These are phyloP conservation scores for Botrytis hyacinthi DNA, from an alignment of 2,329 filamentous ascomycete species.

Conservation along the genomic window DNA sequence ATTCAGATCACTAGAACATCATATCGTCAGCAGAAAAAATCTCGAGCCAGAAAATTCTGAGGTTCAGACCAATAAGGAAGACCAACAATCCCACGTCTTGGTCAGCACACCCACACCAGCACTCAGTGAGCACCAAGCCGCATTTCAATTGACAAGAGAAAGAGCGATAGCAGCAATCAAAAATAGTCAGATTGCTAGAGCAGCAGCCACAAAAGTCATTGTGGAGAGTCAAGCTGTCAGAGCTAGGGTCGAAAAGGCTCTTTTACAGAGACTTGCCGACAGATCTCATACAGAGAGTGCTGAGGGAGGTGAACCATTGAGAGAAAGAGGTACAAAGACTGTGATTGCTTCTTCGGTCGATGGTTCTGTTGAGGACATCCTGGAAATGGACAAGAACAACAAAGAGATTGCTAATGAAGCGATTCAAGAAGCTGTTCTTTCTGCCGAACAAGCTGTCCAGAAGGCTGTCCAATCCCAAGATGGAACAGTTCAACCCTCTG, in stretches of 20 bases:
- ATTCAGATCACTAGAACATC: not conserved
- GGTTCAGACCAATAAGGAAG: not conserved
- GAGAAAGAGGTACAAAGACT: not conserved
- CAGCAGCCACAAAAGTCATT: not conserved
- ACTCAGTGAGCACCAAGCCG: not conserved
- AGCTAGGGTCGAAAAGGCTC: not conserved
- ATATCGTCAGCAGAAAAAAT: not conserved
- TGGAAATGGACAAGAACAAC: not conserved
- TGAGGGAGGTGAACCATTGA: not conserved
- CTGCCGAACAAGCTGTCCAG: not conserved
- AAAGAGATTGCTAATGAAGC: not conserved
- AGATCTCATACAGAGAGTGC: not conserved
- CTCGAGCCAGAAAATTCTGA: not conserved
- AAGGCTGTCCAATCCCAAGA: not conserved
- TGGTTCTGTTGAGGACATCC: not conserved
- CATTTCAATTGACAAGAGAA: not conserved
- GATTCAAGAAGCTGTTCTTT: too few species aligned
- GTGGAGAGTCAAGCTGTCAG: not conserved
- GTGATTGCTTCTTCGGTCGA: too few species aligned
- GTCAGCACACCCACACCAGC: not conserved
- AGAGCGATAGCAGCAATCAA: not conserved
- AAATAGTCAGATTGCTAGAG: not conserved
- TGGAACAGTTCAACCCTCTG: not conserved
- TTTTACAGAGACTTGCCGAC: too few species aligned
- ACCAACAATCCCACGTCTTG: not conserved